A percentile compares a stretch with the other conserved stretches of the same genome.
Conservation (phyloP, 2,329 filamentous ascomycete species). For the Claviceps pazoutovae region DNA sequence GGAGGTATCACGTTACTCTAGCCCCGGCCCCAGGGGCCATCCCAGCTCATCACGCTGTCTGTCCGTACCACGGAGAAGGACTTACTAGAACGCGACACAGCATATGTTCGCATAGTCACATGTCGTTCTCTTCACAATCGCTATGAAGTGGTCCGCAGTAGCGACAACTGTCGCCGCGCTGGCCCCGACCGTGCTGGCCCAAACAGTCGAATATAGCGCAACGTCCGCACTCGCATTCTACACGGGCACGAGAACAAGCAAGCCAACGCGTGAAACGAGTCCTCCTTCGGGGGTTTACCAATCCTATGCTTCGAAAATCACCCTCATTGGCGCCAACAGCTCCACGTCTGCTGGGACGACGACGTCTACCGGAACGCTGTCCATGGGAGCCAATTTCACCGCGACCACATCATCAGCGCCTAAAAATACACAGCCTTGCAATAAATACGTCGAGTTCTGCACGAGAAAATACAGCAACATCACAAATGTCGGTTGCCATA, state of each 20-base stretch:
- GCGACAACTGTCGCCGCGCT: conserved; percentile 8
- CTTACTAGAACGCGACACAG: neutral
- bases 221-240: conserved; percentile 23
- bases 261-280: conserved; percentile 22
- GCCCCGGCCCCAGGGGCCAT: too few species aligned
- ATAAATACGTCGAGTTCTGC: conserved; percentile 67
- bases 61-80: neutral
- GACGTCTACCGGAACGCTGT: conserved; percentile 22
- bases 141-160: conserved; percentile 13
- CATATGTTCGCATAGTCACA: conserved; percentile 4
- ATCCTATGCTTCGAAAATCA: conserved; percentile 28
- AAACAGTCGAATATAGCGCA: conserved; percentile 16
- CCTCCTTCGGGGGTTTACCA: conserved; percentile 32
- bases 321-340: conserved; percentile 22
- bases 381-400: conserved; percentile 24
- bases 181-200: conserved; percentile 11
- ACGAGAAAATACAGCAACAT: conserved; percentile 66
- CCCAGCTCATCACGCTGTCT: neutral
- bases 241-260: conserved; percentile 23
- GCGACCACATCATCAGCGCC: conserved; percentile 26
- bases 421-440: conserved; percentile 67
- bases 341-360: conserved; percentile 19
- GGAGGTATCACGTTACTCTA: neutral
- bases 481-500: conserved; percentile 65
- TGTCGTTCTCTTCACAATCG: conserved; percentile 3